A percentile compares a stretch with the other conserved stretches of the same genome.
Conservation (phyloP, 2,329 filamentous ascomycete species). For the Colletotrichum lupini region DNA sequence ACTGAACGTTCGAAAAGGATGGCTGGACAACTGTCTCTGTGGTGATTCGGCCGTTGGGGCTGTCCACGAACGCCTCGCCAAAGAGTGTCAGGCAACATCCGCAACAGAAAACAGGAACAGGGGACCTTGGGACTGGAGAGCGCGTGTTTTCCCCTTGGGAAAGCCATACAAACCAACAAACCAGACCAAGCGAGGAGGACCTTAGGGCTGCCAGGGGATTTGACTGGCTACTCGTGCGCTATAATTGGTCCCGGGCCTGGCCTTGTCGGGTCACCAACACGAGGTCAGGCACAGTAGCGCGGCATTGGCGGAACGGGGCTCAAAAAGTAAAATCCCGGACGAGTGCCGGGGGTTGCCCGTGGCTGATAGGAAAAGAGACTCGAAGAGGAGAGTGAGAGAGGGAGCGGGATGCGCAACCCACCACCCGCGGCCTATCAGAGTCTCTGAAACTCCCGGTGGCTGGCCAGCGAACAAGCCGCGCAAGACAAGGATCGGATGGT, state of each 20-base stretch:
- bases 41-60: conserved; percentile 4
- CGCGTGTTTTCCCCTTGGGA: not conserved
- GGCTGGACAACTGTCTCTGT: conserved; percentile 25
- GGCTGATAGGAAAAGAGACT: not conserved
- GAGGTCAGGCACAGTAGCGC: conserved; percentile 33
- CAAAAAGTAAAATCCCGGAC: conserved; percentile 18
- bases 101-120: not conserved
- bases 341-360: not conserved
- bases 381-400: not conserved
- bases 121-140: not conserved
- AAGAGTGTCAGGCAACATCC: not conserved
- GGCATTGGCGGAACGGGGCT: conserved; percentile 26
- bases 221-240: conserved; percentile 5
- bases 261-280: conserved; percentile 24
- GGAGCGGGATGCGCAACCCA: not conserved
- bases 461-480: conserved; percentile 9
- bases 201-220: conserved; percentile 14
- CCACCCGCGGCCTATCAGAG: conserved; percentile 21
- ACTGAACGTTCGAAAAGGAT: not conserved
- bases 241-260: conserved; percentile 23
- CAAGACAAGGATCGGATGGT: conserved; percentile 18
- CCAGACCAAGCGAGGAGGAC: not conserved
- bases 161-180: not conserved
- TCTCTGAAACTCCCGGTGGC: conserved; percentile 9
- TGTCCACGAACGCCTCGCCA: not conserved